Base-by-base conservation (phyloP, 345 rosid genomes). In the Corymbia maculata region DNA sequence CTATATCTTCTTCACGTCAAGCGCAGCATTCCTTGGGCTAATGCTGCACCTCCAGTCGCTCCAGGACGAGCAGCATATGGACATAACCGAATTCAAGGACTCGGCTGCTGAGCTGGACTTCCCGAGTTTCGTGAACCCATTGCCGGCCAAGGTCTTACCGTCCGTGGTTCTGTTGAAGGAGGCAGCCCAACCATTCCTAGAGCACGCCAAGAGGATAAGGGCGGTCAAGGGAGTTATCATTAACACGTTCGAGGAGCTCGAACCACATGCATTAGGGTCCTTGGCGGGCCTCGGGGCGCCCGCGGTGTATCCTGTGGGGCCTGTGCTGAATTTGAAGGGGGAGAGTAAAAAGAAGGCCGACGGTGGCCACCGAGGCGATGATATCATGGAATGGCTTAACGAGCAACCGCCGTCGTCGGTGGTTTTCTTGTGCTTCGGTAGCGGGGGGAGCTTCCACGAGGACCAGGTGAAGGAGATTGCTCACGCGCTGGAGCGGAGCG, bases 381-480 rank as follows among this genome's bases (percentile, higher is more conserved):
- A 51, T 50, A 61, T 30, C 42, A 68, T 93, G 55, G 51, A 42
- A 44, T 95, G 98, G 98, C 96, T 95, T 5, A 91, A 94, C 70
- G 91, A 90, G 79, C 98, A 95, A 14, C 95, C 96, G 1, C 59
- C 26, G 32, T 88, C 87, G 2, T 93, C 97, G 6, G 97, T 94
- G 24, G 95, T 95, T 88, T 95, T 95, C 88, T 89, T 95, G 44
- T 95, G 96, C 90, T 95, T 95, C 85, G 97, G 98, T 45, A 95
- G 97, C 91, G 86, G n/a, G 90, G 98, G 98, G 66, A 85, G 93
- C 52, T 95, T 95, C 79, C 61, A 49, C 68, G 92, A 68, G 52
- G 91, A 89, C 7, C 97, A 94, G 87, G 89, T 92, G 21, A 91
- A 85, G 64, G 93, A 92, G 80, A 32, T 16, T 17, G 80, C 80